Evolutionary conservation across 208 protist species (phyloP).

Genomic region (Lotmaria passim): DNA sequence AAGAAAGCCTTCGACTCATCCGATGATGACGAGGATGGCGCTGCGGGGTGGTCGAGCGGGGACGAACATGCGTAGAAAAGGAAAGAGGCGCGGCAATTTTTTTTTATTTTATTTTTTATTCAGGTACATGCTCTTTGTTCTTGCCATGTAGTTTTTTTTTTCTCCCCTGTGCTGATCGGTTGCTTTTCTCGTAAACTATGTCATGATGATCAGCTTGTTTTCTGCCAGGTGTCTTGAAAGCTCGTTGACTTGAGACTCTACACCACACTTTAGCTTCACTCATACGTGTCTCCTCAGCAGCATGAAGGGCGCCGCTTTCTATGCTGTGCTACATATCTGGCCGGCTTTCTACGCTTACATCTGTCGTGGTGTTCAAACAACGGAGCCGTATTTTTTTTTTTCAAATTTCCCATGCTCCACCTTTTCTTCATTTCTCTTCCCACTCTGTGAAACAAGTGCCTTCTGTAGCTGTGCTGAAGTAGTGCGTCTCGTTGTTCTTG

Average conservation of each 20-base stretch:
- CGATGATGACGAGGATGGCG: conserved; percentile 22
- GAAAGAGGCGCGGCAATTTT: neutral
- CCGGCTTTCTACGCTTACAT: neutral
- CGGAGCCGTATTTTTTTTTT: too few species aligned
- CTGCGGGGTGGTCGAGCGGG: conserved; percentile 5
- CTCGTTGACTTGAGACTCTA: too few species aligned
- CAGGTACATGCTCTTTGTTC: too few species aligned
- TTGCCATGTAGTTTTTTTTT: conserved; percentile 11
- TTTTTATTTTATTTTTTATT: neutral
- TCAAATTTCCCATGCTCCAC: too few species aligned
- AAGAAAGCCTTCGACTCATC: conserved; percentile 32
- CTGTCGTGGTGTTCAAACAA: too few species aligned
- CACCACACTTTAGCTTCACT: too few species aligned
- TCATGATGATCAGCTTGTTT: too few species aligned
- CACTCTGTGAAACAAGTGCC: too few species aligned
- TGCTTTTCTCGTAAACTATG: neutral
- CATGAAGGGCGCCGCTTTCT: neutral
- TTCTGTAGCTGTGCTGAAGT: too few species aligned
- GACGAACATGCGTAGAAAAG: conserved; percentile 4
- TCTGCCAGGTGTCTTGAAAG: too few species aligned
- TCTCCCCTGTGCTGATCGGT: neutral
- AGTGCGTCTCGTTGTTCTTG: too few species aligned
- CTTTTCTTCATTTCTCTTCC: too few species aligned
- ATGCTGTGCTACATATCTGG: neutral
- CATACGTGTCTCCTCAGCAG: neutral